Evolutionary conservation across 768 basidiomycete genomes (phyloP).

Genomic region (Phlegmacium glaucopus): DNA sequence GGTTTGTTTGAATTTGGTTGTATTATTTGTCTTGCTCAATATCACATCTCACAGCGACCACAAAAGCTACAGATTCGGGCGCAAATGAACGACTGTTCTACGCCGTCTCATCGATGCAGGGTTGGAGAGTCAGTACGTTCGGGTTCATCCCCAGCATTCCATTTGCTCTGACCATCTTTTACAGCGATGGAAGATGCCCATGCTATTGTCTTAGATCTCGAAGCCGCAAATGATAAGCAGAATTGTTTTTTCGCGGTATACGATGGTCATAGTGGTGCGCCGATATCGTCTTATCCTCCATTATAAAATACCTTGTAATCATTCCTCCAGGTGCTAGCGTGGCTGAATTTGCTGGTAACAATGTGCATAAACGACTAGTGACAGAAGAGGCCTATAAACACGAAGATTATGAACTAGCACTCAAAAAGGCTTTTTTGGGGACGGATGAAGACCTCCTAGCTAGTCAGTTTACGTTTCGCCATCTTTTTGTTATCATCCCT

Average conservation of each 20-base stretch:
- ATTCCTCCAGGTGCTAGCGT: constrained; percentile 63
- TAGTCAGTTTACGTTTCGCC: constrained; percentile 42
- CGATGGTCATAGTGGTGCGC: constrained; percentile 94
- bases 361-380: constrained; percentile 75
- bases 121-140: constrained; percentile 94
- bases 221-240: constrained; percentile 28
- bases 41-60: constrained; percentile 52
- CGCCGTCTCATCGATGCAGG: constrained; percentile 95
- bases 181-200: constrained; percentile 98
- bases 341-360: constrained; percentile 82
- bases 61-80: constrained; percentile 76
- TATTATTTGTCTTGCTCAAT: constrained; percentile 6
- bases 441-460: constrained; percentile 93
- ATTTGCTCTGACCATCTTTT: constrained; percentile 7
- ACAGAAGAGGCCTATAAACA: constrained; percentile 70
- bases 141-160: constrained; percentile 2
- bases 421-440: constrained; percentile 88
- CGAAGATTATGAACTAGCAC: constrained; percentile 66
- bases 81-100: constrained; percentile 68
- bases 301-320: constrained; percentile 8
- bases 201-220: constrained; percentile 65
- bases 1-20: constrained; percentile 39
- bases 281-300: constrained; percentile 1
- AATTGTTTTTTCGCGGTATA: constrained; percentile 96
- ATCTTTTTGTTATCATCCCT: constrained; percentile 13